Base-by-base conservation (phyloP, 257 asterid species). In the Petrea volubilis region DNA sequence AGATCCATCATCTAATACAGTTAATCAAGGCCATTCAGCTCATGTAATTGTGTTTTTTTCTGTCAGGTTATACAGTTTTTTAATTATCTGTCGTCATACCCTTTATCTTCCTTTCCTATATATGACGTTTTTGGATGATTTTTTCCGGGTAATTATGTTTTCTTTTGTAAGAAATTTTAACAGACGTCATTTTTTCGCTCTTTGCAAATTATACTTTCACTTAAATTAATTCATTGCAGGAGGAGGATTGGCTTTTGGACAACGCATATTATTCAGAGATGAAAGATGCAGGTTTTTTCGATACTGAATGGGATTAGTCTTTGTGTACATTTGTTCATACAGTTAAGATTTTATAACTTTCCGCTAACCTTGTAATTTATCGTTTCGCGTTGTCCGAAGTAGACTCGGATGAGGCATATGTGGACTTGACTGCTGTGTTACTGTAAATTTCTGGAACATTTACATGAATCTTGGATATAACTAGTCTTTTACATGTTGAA, bases 261-360 rank as follows among this genome's bases (percentile, higher is more conserved):
- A 81, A 72, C 38, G 89, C 87, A 60, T 88, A 86, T 61, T 88
- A 86, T 79, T 79, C 92, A 21, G 96, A 88, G 78, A 88, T 88
- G 96, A 82, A 79, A 70, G 96, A 88, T 66, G 90, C 96, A 1
- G 92, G 96, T 3, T 88, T 86, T 70, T 86, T 84, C 46, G 92
- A 88, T 68, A 73, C 84, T 5, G 96, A 82, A n/a, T 75, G 86
- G 89, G 90, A 88, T 52, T 88, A 84, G 64, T 60, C 12, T 49
- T n/a, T n/a, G 46, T 59, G 60, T 43, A 71, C 60, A 64, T 47
- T n/a, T 57, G 58, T 67, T 59, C 14, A 41, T 14, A 24, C n/a
- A 23, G 60, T 21, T 33, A 7, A 63, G 60, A 51, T 40, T 29
- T 33, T 23, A 5, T 5, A 44, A 67, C 47, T 33, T 20, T 40